Conservation (phyloP, 2,329 filamentous ascomycete genomes). For the Emmonsia crescens region DNA sequence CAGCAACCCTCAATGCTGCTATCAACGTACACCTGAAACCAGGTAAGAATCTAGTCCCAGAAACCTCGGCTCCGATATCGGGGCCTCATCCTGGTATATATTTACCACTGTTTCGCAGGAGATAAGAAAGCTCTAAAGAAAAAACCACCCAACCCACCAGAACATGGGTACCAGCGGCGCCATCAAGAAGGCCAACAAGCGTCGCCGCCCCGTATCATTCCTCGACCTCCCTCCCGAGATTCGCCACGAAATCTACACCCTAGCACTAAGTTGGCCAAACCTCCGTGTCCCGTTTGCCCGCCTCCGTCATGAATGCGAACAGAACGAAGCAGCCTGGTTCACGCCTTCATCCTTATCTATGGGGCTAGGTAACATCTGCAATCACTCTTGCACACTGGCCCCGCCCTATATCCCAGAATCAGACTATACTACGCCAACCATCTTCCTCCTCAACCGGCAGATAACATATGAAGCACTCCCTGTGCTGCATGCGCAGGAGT, state of each 20-base stretch:
- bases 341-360: not conserved
- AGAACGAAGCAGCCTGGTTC: not conserved
- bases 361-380: not conserved
- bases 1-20: not conserved
- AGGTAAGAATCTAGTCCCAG: not conserved
- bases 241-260: not conserved
- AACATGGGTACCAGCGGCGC: not conserved
- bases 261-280: slow-evolving; percentile 1
- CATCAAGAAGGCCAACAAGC: not conserved
- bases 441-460: slow-evolving; percentile 26
- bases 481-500: slow-evolving; percentile 20
- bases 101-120: not conserved
- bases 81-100: not conserved
- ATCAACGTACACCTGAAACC: too few relatives aligned
- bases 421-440: slow-evolving; percentile 17
- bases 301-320: not conserved
- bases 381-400: not conserved
- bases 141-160: too few relatives aligned
- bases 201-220: not conserved
- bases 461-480: slow-evolving; percentile 21
- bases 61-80: not conserved
- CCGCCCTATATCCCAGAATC: not conserved
- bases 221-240: slow-evolving; percentile 3
- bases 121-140: too few relatives aligned
- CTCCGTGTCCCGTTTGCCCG: not conserved